A percentile compares a stretch with the other conserved stretches of the same genome.
Conservation (phyloP, 2,329 filamentous ascomycete genomes). For the Leptographium radiaticola region DNA sequence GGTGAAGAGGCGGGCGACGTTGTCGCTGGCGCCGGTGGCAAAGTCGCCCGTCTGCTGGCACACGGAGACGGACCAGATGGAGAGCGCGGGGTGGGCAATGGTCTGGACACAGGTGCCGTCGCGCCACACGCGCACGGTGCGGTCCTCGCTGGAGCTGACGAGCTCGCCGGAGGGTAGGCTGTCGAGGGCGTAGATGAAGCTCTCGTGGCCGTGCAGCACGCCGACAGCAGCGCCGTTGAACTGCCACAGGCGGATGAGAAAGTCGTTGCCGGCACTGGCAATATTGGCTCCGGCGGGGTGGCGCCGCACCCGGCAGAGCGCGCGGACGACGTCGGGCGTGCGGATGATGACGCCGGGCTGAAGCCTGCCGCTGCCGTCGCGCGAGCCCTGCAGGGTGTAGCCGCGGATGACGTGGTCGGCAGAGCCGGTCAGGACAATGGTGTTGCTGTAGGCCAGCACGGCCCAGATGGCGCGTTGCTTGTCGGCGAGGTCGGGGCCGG, state of each 20-base stretch:
- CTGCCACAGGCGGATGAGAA: slow-evolving; percentile 77
- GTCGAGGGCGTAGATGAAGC: slow-evolving; percentile 82
- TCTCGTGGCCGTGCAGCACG: slow-evolving; percentile 78
- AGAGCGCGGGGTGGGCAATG: slow-evolving; percentile 93
- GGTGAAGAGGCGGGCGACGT: slow-evolving; percentile 73
- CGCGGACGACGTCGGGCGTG: slow-evolving; percentile 73
- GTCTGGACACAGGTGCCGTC: slow-evolving; percentile 77
- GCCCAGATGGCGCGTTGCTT: slow-evolving; percentile 59
- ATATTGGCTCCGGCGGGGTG: slow-evolving; percentile 82
- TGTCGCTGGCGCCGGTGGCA: slow-evolving; percentile 84
- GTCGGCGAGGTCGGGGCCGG: slow-evolving; percentile 33
- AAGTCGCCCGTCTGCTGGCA: slow-evolving; percentile 79
- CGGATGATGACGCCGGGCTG: slow-evolving; percentile 42
- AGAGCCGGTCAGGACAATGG: slow-evolving; percentile 78
- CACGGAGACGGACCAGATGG: slow-evolving; percentile 85
- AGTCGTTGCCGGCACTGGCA: slow-evolving; percentile 88
- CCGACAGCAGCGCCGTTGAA: slow-evolving; percentile 63
- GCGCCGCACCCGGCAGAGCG: slow-evolving; percentile 64
- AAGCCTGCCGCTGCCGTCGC: slow-evolving; percentile 23
- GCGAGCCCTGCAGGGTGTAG: slow-evolving; percentile 54
- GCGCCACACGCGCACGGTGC: slow-evolving; percentile 84
- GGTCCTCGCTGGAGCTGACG: slow-evolving; percentile 83
- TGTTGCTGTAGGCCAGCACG: slow-evolving; percentile 70
- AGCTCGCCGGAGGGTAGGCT: slow-evolving; percentile 72
- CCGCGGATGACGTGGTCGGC: slow-evolving; percentile 84